Conservation (phyloP, 441 rosid species). For the Corymbia calophylla region DNA sequence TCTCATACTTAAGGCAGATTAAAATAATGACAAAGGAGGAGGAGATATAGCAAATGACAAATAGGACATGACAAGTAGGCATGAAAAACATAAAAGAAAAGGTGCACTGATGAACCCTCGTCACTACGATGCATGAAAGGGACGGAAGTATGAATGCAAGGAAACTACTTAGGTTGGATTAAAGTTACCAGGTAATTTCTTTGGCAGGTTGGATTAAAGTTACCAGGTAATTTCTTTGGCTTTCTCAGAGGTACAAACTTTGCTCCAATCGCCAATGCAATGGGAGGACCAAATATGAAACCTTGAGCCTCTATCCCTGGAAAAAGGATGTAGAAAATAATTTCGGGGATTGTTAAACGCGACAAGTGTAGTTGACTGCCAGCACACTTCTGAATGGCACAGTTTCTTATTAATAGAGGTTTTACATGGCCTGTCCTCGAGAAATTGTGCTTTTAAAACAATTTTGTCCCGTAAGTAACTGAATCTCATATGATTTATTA, state of each 20-base stretch:
- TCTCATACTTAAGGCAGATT: background rate
- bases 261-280: slow-evolving; percentile 95
- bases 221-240: too few relatives aligned
- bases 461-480: too few relatives aligned
- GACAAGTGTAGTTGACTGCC: background rate
- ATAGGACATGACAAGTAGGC: background rate
- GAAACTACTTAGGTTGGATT: background rate
- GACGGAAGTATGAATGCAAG: background rate
- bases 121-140: background rate
- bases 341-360: background rate
- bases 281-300: slow-evolving; percentile 93
- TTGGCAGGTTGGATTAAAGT: too few relatives aligned
- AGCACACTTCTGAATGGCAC: background rate
- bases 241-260: slow-evolving; percentile 92
- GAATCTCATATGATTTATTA: too few relatives aligned
- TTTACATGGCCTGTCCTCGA: background rate
- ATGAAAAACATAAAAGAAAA: background rate
- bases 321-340: background rate
- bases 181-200: slow-evolving; percentile 74
- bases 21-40: background rate
- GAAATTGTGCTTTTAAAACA: too few relatives aligned
- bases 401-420: background rate
- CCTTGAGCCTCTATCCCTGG: slow-evolving; percentile 98
- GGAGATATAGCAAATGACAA: background rate
- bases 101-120: background rate